phyloP scores from a whole-genome alignment of 495 filamentous ascomycete genomes.

The Neurospora sp. region DNA sequence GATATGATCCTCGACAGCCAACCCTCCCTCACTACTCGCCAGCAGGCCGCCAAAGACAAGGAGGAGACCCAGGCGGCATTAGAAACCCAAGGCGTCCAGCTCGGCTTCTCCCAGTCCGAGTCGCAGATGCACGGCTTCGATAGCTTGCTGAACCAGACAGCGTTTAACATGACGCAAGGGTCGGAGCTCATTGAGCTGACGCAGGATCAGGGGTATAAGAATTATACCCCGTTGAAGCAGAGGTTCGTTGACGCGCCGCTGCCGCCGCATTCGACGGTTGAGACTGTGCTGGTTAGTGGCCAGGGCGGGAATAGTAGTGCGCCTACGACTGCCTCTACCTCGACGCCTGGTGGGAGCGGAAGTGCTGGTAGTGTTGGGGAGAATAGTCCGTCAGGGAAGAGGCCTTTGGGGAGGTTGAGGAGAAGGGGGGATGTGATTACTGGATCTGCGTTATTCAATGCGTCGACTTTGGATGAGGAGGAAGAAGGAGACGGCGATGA shows the following conservation, averaged over 20 bases:
- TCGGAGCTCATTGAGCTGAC: conserved; percentile 63
- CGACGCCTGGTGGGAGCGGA: conserved; percentile 28
- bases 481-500: conserved; percentile 44
- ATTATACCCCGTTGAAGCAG: conserved; percentile 42
- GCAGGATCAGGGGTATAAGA: conserved; percentile 71
- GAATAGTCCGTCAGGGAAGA: conserved; percentile 19
- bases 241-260: conserved; percentile 42
- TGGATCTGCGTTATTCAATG: conserved; percentile 11
- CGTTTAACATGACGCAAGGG: conserved; percentile 36
- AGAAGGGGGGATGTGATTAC: conserved; percentile 25
- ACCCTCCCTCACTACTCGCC: conserved; percentile 3
- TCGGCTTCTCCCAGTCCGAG: conserved; percentile 44
- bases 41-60: not conserved
- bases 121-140: conserved; percentile 45
- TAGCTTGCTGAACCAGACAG: conserved; percentile 29
- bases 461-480: conserved; percentile 29
- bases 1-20: conserved; percentile 60
- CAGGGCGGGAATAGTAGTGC: not conserved
- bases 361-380: conserved; percentile 17
- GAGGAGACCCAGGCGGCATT: conserved; percentile 22
- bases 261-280: conserved; percentile 46
- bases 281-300: conserved; percentile 49
- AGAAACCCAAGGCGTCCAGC: conserved; percentile 37
- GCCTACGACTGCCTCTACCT: not conserved
- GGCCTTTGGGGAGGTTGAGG: conserved; percentile 40